Evolutionary conservation across 208 protist species (phyloP), one percentile per base, ranked within the genome.

Genomic region (Trypanosoma lewisi): DNA sequence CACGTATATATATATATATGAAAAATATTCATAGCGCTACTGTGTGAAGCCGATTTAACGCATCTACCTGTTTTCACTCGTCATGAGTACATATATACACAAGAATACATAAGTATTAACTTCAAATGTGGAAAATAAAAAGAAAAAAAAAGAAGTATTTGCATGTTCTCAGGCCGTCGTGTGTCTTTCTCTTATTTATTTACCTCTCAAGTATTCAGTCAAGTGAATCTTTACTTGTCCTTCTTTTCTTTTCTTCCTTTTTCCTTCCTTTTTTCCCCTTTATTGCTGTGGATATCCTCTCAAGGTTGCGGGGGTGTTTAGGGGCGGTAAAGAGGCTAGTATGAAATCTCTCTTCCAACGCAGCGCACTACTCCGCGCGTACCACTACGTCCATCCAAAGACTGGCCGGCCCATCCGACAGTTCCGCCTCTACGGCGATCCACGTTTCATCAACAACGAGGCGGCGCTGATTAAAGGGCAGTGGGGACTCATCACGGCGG

Each of bases 341-440:
- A 45, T 66, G 70, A 16, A 41, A 16, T 63, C 57, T 6, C 41
- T 85, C 4, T 67, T 91, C 52, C 73, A 73, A 23, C 64, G 53
- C 25, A 89, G 68, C 23, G 37, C 42, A 27, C 6, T 67, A 34
- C 69, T 78, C 23, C 78, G 68, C 5, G 89, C 85, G 19, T 95
- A 92, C 59, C 89, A 95, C 80, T 95, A 95, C 70, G 80, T 95
- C 12, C 89, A 95, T 64, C 89, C 89, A 41, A 95, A 92, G 66
- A 82, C 82, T 3, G 85, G 85, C 25, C 63, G 86, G 2, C 89
- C 89, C 17, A 92, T 95, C 50, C 77, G 80, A 0, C 89, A 95
- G 73, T 90, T 77, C 59, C 77, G 84, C 48, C 83, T 80, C 63
- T 93, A 93, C 73, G 89, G 89, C 42, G 89, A 95, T 61, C 89